A percentile compares a stretch with the other conserved stretches of the same genome.
These are phyloP conservation scores for Ailanthus altissimus DNA, from an alignment of 345 rosid species.

Conservation along the genomic window DNA sequence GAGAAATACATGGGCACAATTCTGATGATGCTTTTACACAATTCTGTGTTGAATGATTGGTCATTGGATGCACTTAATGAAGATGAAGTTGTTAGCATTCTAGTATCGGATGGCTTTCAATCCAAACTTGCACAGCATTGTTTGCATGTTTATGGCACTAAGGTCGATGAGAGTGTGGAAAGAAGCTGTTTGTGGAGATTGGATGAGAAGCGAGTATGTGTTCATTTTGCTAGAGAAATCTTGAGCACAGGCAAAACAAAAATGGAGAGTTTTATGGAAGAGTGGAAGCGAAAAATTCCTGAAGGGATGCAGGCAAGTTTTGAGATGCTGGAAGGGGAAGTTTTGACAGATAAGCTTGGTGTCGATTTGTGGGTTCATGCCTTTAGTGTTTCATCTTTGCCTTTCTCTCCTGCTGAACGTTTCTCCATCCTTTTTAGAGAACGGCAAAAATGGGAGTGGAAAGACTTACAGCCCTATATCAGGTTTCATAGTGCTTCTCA, in stretches of 20 bases:
- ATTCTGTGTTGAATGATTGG: slow-evolving; percentile 74
- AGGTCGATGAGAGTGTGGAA: slow-evolving; percentile 38
- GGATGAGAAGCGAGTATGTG: slow-evolving; percentile 65
- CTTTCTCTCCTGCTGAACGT: slow-evolving; percentile 73
- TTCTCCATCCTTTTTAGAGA: slow-evolving; percentile 67
- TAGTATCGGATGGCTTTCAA: slow-evolving; percentile 75
- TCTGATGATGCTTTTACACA: slow-evolving; percentile 65
- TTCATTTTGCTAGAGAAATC: slow-evolving; percentile 72
- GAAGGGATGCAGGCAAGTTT: slow-evolving; percentile 63
- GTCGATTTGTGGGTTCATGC: slow-evolving; percentile 69
- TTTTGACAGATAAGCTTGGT: slow-evolving; percentile 80
- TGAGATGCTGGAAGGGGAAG: slow-evolving; percentile 87
- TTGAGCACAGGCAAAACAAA: slow-evolving; percentile 66
- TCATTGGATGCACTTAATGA: slow-evolving; percentile 53
- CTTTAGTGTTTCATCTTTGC: slow-evolving; percentile 67
- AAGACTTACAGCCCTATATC: slow-evolving; percentile 83
- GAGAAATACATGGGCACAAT: slow-evolving; percentile 65
- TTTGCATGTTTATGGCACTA: slow-evolving; percentile 54
- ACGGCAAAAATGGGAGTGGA: slow-evolving; percentile 85
- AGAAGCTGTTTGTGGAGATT: slow-evolving; percentile 54
- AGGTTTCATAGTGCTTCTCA: slow-evolving; percentile 41
- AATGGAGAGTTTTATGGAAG: slow-evolving; percentile 62
- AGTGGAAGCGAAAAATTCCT: slow-evolving; percentile 69
- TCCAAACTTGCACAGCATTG: slow-evolving; percentile 58
- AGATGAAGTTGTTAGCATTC: slow-evolving; percentile 52